Conservation (phyloP, 2,329 filamentous ascomycete species). For the Epichloe gansuensis region DNA sequence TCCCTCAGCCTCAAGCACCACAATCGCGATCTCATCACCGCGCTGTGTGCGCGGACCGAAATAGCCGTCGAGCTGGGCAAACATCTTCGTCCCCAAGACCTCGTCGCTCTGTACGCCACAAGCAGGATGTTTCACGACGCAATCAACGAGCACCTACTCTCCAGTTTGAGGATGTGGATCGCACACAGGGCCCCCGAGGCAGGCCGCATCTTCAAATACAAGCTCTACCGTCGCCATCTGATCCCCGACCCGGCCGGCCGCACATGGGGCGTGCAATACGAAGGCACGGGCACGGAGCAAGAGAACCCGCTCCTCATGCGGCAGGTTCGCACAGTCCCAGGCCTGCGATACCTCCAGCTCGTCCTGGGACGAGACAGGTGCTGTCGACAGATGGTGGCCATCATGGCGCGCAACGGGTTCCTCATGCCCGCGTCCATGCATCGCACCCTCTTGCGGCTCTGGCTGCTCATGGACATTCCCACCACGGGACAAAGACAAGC, state of each 20-base stretch:
- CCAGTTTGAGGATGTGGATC: conserved; percentile 44
- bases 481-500: conserved; percentile 41
- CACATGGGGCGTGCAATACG: conserved; percentile 19
- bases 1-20: conserved; percentile 9
- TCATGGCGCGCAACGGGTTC: conserved; percentile 45
- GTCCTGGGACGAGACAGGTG: conserved; percentile 44
- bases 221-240: conserved; percentile 42
- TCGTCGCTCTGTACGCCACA: conserved; percentile 52
- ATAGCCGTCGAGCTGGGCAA: conserved; percentile 42
- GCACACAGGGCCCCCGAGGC: conserved; percentile 40
- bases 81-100: conserved; percentile 39
- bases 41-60: conserved; percentile 32
- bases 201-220: conserved; percentile 45
- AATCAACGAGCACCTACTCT: conserved; percentile 45
- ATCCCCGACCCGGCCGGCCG: conserved; percentile 45
- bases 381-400: conserved; percentile 48
- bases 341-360: conserved; percentile 56
- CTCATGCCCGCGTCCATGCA: conserved; percentile 37
- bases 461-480: conserved; percentile 58
- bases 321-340: conserved; percentile 41
- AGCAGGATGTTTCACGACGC: conserved; percentile 49
- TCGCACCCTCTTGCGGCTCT: conserved; percentile 48
- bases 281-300: neutral
- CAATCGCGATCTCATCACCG: conserved; percentile 30
- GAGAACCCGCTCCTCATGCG: conserved; percentile 6